These are phyloP conservation scores for Suillus paluster DNA, from an alignment of 768 basidiomycete genomes.

Conservation along the genomic window DNA sequence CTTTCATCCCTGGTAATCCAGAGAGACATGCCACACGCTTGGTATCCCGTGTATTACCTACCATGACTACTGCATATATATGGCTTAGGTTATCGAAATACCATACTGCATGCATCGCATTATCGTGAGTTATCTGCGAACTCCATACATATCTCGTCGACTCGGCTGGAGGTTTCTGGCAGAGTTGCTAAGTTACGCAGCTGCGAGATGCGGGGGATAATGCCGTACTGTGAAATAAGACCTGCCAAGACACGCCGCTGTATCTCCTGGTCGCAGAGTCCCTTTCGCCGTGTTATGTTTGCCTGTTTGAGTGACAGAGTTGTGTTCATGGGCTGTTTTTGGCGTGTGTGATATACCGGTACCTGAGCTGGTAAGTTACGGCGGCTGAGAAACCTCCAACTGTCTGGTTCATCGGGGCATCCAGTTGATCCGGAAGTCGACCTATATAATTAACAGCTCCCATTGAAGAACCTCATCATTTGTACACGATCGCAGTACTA, in stretches of 20 bases:
- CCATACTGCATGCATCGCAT: slow-evolving; percentile 14
- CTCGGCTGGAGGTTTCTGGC: slow-evolving; percentile 35
- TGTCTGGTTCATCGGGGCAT: background rate
- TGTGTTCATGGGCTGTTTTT: slow-evolving; percentile 1
- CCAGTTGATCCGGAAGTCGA: background rate
- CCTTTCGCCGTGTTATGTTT: slow-evolving; percentile 87
- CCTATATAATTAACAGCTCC: background rate
- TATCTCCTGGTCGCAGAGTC: slow-evolving; percentile 78
- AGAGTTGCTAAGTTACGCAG: slow-evolving; percentile 58
- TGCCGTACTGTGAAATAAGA: background rate
- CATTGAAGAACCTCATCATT: slow-evolving; percentile 11
- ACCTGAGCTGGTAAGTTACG: background rate
- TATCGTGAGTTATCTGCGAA: slow-evolving; percentile 22
- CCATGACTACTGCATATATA: slow-evolving; percentile 24
- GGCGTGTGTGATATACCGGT: background rate
- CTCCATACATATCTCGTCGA: slow-evolving; percentile 24
- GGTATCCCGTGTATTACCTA: slow-evolving; percentile 3
- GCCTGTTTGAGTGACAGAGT: too few relatives aligned
- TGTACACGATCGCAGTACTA: background rate
- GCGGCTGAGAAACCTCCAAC: background rate
- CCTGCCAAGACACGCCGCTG: slow-evolving; percentile 56
- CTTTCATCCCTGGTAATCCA: slow-evolving; percentile 1
- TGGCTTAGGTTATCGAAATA: slow-evolving; percentile 20
- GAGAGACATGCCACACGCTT: background rate
- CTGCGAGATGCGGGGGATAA: slow-evolving; percentile 38